Conservation (phyloP, 345 rosid genomes). For the Turnera subulata region DNA sequence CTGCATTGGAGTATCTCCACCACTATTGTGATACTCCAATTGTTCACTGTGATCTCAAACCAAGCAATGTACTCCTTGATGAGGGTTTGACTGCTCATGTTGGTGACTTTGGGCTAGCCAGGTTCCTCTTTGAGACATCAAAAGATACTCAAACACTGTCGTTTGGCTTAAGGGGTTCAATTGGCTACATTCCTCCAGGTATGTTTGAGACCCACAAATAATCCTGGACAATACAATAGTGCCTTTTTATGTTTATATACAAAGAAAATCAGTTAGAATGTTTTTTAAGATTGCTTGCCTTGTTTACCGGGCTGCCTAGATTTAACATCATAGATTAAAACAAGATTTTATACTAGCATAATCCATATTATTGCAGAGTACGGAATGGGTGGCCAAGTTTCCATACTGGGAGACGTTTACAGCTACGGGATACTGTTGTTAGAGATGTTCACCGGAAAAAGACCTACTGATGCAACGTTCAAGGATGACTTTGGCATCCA, state of each 20-base stretch:
- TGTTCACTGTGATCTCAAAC: slow-evolving; percentile 32
- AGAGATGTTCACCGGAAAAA: slow-evolving; percentile 36
- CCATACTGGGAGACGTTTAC: slow-evolving; percentile 24
- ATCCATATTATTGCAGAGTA: slow-evolving; percentile 24
- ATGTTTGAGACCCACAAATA: background rate
- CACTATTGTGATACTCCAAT: slow-evolving; percentile 22
- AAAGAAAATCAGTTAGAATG: no score
- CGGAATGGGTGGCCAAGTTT: slow-evolving; percentile 12
- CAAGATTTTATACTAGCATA: background rate
- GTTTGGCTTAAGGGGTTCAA: slow-evolving; percentile 24
- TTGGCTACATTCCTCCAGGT: slow-evolving; percentile 35
- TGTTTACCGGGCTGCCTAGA: no score
- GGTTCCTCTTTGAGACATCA: slow-evolving; percentile 13
- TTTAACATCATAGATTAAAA: no score
- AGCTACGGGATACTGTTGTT: slow-evolving; percentile 28
- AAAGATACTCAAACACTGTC: slow-evolving; percentile 9
- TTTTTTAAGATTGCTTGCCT: no score
- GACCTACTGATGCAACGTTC: slow-evolving; percentile 27
- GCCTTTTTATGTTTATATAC: no score
- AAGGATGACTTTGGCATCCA: slow-evolving; percentile 18
- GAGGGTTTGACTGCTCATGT: slow-evolving; percentile 26
- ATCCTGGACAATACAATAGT: no score
- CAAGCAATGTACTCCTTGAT: slow-evolving; percentile 30
- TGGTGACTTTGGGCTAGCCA: slow-evolving; percentile 34
- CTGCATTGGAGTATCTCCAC: slow-evolving; percentile 34